phyloP scores from a whole-genome alignment of 495 filamentous ascomycete species.

The Astrothelium subdiscretum region DNA sequence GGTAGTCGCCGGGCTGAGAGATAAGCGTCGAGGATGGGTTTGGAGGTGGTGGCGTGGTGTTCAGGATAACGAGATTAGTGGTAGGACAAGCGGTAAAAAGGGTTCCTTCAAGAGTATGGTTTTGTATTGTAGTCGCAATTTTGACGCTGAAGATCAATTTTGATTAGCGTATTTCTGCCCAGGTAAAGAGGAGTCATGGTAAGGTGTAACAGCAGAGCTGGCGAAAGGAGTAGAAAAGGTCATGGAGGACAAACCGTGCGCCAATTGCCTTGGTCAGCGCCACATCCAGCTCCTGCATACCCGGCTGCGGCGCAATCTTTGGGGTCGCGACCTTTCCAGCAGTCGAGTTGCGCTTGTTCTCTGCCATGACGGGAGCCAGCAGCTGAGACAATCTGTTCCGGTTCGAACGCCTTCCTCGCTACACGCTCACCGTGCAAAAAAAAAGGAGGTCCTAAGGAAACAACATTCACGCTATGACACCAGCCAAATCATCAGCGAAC shows the following conservation, averaged over 20 bases:
- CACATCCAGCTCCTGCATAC: constrained; percentile 21
- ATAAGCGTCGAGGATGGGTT: constrained; percentile 31
- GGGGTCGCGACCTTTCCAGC: constrained; percentile 29
- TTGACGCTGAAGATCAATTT: constrained; percentile 38
- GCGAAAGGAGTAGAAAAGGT: neutral
- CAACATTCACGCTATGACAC: neutral
- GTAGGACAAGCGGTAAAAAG: constrained; percentile 57
- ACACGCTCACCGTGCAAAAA: neutral
- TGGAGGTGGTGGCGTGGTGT: constrained; percentile 32
- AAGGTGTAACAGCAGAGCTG: neutral
- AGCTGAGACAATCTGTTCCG: neutral
- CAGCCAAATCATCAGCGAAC: neutral
- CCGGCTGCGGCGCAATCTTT: constrained; percentile 15
- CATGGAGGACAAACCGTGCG: constrained; percentile 20
- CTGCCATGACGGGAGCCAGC: constrained; percentile 19
- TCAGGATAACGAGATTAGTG: constrained; percentile 53
- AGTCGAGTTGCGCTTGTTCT: constrained; percentile 20
- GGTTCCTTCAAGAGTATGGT: constrained; percentile 46
- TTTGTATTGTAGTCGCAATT: constrained; percentile 43
- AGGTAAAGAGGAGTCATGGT: neutral
- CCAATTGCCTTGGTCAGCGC: constrained; percentile 29
- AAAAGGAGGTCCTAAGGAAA: neutral
- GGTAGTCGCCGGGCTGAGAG: constrained; percentile 45
- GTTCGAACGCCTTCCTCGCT: neutral
- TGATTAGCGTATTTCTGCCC: neutral